Evolutionary conservation across 495 filamentous ascomycete genomes (phyloP).

Genomic region (Lasiosphaeria ovina): DNA sequence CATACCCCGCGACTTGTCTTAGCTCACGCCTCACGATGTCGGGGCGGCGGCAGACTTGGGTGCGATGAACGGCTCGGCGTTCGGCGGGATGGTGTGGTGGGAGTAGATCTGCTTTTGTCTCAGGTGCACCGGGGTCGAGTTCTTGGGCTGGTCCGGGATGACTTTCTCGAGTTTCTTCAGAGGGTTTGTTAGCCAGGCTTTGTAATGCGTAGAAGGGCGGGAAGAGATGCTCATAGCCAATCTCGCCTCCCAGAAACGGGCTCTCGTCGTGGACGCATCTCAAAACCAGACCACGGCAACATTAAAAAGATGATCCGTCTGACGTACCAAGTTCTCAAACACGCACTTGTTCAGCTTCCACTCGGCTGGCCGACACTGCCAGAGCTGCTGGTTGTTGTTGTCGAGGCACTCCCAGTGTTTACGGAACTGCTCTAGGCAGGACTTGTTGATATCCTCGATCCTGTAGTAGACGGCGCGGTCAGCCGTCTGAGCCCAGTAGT

Average conservation of each 20-base stretch:
- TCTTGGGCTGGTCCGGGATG: constrained; percentile 78
- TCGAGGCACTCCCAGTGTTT: constrained; percentile 94
- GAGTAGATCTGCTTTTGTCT: constrained; percentile 76
- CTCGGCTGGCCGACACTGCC: constrained; percentile 80
- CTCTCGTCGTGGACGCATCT: too few relatives aligned
- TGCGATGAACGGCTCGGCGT: constrained; percentile 40
- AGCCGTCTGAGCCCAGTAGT: background rate
- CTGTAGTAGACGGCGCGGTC: constrained; percentile 41
- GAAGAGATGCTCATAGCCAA: background rate
- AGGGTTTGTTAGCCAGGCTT: background rate
- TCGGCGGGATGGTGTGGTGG: constrained; percentile 43
- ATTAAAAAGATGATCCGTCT: background rate
- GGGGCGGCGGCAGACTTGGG: background rate
- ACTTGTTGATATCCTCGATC: constrained; percentile 91
- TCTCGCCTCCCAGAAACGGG: too few relatives aligned
- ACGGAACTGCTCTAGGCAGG: constrained; percentile 87
- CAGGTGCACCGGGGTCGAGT: constrained; percentile 78
- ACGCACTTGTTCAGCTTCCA: constrained; percentile 88
- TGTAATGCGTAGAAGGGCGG: background rate
- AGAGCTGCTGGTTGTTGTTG: constrained; percentile 94
- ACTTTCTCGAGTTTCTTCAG: constrained; percentile 80
- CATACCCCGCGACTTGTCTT: background rate
- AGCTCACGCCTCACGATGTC: constrained; percentile 6
- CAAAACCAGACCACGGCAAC: background rate
- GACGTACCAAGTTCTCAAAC: constrained; percentile 86